A percentile compares a stretch with the other conserved stretches of the same genome.
Conservation (phyloP, 345 rosid genomes). For the Raphanus sativus region DNA sequence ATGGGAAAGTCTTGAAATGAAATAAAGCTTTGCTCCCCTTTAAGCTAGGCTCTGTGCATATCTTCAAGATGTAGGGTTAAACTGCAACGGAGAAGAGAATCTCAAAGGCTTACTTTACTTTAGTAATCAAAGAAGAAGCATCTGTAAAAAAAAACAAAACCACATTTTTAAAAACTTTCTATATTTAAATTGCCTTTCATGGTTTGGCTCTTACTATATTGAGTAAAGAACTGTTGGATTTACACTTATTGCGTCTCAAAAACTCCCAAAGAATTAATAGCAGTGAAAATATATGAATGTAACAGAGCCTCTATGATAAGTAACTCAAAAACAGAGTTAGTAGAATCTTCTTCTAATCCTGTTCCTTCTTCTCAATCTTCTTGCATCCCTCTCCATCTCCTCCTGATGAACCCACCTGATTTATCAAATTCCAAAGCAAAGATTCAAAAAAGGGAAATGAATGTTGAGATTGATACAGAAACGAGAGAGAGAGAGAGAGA, state of each 20-base stretch:
- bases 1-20: conserved; percentile 35
- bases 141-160: conserved; percentile 8
- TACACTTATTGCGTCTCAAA: neutral
- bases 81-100: conserved; percentile 24
- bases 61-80: conserved; percentile 30
- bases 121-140: conserved; percentile 29
- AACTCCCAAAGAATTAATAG: neutral
- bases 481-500: neutral
- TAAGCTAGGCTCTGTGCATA: conserved; percentile 28
- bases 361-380: conserved; percentile 48
- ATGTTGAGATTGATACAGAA: neutral
- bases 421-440: neutral
- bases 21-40: conserved; percentile 8
- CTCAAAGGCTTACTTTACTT: conserved; percentile 28
- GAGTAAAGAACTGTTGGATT: neutral
- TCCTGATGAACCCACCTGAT: conserved; percentile 30
- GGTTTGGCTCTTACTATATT: neutral
- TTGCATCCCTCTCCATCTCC: conserved; percentile 46
- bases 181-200: neutral
- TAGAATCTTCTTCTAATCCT: conserved; percentile 22
- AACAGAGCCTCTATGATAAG: neutral
- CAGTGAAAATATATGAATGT: neutral
- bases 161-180: neutral
- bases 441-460: neutral
- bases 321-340: neutral